Evolutionary conservation across 1,284 basidiomycete genomes (phyloP), one percentile per base, ranked within the genome.

Genomic region (Boletus smithii): DNA sequence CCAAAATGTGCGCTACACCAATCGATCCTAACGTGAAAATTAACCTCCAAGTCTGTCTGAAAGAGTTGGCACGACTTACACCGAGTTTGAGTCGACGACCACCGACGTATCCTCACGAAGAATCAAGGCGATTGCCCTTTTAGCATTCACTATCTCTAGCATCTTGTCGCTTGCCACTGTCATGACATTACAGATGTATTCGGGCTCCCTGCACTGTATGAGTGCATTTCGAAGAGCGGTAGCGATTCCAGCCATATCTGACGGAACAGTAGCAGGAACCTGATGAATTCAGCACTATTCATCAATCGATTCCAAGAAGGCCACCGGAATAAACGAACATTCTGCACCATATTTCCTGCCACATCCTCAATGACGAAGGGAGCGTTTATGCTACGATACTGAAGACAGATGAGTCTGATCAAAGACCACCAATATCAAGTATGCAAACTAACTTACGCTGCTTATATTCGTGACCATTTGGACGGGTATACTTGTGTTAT

Each of bases 1-100:
- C 69, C 69, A 31, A 71, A 70, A 31, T 69, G 55, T 6, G 52
- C 56, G 3, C 58, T 46, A 17, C 55, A 50, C 69, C 66, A 68
- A 30, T 68, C 57, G 24, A 69, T 44, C 32, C 56, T 53, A 29
- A 3, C 3, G 22, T 1, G 20, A 41, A 24, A 50, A 22, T 36
- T 5, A 35, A 22, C 22, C 8, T 13, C 23, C 3, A 5, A 34
- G 18, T 14, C 5, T 10, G 5, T 13, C 13, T 23, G 13, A 14
- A 14, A 31, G 10, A 38, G 5, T 23, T 8, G 14, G 26, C 7
- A 27, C 24, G 29, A 45, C 68, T 42, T 26, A 70, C 69, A 51
- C 43, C 9, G 52, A n/a, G 31, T 62, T 62, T 1, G 69, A 71
- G 43, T 70, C 69, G 22, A 70, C 55, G 2, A 53, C 58, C 7